Conservation (phyloP, 2,329 filamentous ascomycete genomes). For the Cytospora mali region DNA sequence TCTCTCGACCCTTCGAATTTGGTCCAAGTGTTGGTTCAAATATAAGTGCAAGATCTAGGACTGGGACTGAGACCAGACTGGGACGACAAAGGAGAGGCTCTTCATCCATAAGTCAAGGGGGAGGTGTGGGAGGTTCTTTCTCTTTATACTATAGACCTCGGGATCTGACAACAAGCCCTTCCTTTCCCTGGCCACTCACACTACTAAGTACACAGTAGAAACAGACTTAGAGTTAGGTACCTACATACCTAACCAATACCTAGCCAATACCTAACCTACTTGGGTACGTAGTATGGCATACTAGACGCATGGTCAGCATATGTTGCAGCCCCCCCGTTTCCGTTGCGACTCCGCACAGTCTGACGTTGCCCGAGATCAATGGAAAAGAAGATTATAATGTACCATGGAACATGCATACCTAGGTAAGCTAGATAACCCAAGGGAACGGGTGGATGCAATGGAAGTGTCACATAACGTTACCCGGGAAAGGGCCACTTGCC, state of each 20-base stretch:
- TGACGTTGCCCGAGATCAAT: neutral
- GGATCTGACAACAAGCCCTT: too few relatives aligned
- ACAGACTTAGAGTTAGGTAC: neutral
- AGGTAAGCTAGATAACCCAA: conserved; percentile 9
- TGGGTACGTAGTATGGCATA: neutral
- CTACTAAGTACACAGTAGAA: neutral
- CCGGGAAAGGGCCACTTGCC: neutral
- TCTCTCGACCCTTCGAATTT: neutral
- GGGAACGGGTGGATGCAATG: conserved; percentile 11
- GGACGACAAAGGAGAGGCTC: neutral
- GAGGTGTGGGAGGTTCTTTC: conserved; percentile 10
- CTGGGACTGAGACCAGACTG: neutral
- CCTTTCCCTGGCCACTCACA: too few relatives aligned
- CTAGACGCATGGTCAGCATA: conserved; percentile 7
- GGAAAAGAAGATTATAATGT: neutral
- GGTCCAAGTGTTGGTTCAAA: conserved; percentile 3
- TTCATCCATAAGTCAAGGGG: neutral
- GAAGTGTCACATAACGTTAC: conserved; percentile 13
- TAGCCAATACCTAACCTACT: neutral
- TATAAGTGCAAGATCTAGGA: neutral
- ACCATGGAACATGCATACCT: neutral
- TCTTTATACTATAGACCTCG: conserved; percentile 24
- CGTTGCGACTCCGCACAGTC: conserved; percentile 14
- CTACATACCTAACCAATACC: neutral
- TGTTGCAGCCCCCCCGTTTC: neutral